Percentiles rank a stretch among this genome's conserved stretches.
These are phyloP conservation scores for Schwanniomyces yamadae DNA, from an alignment of 805 yeast genomes.

Conservation along the genomic window DNA sequence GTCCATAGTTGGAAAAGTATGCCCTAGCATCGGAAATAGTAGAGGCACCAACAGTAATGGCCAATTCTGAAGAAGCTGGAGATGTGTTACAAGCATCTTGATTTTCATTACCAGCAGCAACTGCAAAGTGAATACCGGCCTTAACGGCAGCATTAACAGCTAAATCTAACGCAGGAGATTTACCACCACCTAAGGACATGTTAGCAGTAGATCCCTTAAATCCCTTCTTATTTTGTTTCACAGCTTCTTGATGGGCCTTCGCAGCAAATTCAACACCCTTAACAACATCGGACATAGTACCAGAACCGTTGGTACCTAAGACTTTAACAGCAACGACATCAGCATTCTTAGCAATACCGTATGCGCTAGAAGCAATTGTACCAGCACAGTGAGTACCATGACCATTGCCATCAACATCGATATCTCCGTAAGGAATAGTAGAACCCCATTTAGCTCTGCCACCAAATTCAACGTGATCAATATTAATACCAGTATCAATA, in stretches of 20 bases:
- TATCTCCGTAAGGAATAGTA: conserved; percentile 71
- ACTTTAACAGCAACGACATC: conserved; percentile 81
- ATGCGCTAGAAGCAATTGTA: conserved; percentile 75
- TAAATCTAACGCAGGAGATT: conserved; percentile 78
- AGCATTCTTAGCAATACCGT: conserved; percentile 84
- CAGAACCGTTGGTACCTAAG: conserved; percentile 77
- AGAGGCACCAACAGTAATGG: conserved; percentile 94
- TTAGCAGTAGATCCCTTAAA: conserved; percentile 87
- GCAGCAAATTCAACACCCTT: conserved; percentile 87
- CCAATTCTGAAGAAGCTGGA: conserved; percentile 82
- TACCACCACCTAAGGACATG: conserved; percentile 94
- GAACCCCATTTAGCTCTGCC: conserved; percentile 88
- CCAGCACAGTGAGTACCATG: conserved; percentile 99
- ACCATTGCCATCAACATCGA: conserved; percentile 80
- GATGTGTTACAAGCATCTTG: conserved; percentile 91
- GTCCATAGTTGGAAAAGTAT: conserved; percentile 91
- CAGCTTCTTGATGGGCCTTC: conserved; percentile 59
- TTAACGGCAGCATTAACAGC: conserved; percentile 89
- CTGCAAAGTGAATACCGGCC: conserved; percentile 89
- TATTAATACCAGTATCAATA: conserved; percentile 85
- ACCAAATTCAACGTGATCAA: conserved; percentile 71
- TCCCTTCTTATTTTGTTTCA: conserved; percentile 53
- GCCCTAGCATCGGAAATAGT: conserved; percentile 89
- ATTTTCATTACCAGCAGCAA: conserved; percentile 95
- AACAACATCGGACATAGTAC: conserved; percentile 79